These are phyloP conservation scores for Xylaria sp. DNA, from an alignment of 2,329 filamentous ascomycete genomes.

Conservation along the genomic window DNA sequence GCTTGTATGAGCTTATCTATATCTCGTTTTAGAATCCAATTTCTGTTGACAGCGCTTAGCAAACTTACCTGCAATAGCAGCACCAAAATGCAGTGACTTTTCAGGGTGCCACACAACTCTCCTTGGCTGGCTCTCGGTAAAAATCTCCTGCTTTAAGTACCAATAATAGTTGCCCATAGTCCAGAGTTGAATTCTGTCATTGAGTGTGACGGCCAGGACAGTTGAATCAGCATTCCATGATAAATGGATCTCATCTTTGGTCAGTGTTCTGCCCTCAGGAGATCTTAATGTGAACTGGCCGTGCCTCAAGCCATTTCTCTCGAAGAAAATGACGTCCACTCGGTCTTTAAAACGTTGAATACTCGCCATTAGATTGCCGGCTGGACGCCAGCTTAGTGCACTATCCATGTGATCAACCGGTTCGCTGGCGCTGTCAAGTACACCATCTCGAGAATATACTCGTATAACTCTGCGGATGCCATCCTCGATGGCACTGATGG, in stretches of 20 bases:
- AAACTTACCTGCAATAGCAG: constrained; percentile 61
- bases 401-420: constrained; percentile 92
- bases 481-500: constrained; percentile 81
- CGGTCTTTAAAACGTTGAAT: constrained; percentile 76
- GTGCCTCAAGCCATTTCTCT: constrained; percentile 96
- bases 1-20: constrained; percentile 63
- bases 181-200: constrained; percentile 87
- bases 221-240: constrained; percentile 94
- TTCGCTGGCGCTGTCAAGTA: constrained; percentile 92
- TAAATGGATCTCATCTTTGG: constrained; percentile 70
- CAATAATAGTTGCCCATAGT: constrained; percentile 98
- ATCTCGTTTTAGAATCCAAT: constrained; percentile 33
- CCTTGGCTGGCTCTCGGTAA: constrained; percentile 51
- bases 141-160: constrained; percentile 93
- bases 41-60: background rate
- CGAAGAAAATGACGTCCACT: constrained; percentile 93
- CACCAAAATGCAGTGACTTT: constrained; percentile 75
- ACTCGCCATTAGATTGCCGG: constrained; percentile 89
- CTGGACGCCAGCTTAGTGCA: constrained; percentile 88
- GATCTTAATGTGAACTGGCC: constrained; percentile 87
- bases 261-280: constrained; percentile 64
- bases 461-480: constrained; percentile 80
- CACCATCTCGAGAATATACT: constrained; percentile 89
- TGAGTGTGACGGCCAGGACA: constrained; percentile 82
- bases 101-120: constrained; percentile 84